These are phyloP conservation scores for Fraxinus floribunda DNA, from an alignment of 305 asterid genomes.

Conservation along the genomic window DNA sequence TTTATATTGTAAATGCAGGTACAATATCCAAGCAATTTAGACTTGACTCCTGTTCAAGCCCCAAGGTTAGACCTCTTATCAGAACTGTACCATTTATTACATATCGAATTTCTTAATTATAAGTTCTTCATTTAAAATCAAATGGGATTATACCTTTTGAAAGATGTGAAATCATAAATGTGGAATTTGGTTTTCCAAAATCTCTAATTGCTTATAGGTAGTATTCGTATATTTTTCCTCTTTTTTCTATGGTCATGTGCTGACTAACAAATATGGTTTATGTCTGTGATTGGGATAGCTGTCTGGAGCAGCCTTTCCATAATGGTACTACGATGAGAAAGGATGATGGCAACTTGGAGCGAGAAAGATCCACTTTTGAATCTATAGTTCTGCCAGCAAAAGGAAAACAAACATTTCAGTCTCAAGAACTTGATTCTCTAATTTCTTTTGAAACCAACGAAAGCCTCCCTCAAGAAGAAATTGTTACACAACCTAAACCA, in stretches of 20 bases:
- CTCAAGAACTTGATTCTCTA: conserved; percentile 63
- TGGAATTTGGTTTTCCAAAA: conserved; percentile 8
- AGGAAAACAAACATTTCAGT: conserved; percentile 34
- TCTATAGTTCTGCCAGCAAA: conserved; percentile 39
- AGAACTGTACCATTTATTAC: conserved; percentile 16
- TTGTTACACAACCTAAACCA: conserved; percentile 55
- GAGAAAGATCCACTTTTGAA: conserved; percentile 47
- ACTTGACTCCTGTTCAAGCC: conserved; percentile 55
- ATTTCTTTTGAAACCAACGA: conserved; percentile 74
- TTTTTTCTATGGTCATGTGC: conserved; percentile 14
- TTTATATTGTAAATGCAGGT: conserved; percentile 59
- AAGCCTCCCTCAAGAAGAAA: conserved; percentile 43
- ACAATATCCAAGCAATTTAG: conserved; percentile 75
- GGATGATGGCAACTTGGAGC: not conserved
- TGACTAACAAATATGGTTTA: conserved; percentile 24
- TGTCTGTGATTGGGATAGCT: conserved; percentile 33
- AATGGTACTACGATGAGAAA: conserved; percentile 37
- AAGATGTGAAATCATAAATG: not conserved
- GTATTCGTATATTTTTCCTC: not conserved
- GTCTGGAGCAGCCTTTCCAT: conserved; percentile 49
- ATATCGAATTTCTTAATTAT: conserved; percentile 5
- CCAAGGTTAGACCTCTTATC: conserved; percentile 51
- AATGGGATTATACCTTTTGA: not conserved
- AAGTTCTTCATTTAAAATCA: conserved; percentile 4
- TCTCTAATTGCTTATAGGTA: not conserved